Evolutionary conservation across 306 rosid species (phyloP).

Genomic region (Prunus mira): DNA sequence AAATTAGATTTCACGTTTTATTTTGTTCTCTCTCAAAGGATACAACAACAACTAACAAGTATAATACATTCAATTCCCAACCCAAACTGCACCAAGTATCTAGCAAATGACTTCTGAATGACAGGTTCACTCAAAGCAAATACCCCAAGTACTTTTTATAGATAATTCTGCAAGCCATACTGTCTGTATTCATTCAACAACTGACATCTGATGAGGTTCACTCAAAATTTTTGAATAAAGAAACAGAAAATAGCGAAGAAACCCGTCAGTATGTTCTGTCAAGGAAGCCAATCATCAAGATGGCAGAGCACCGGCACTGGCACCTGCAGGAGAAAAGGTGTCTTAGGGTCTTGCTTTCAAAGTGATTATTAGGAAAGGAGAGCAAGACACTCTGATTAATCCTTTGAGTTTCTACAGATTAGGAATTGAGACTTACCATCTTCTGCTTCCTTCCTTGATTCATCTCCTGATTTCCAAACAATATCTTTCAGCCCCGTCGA

Average conservation of each 20-base stretch:
- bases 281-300: slow-evolving; percentile 5
- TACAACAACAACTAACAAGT: background rate
- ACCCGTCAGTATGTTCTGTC: background rate
- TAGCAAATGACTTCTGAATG: background rate
- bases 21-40: background rate
- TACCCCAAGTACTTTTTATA: background rate
- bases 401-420: background rate
- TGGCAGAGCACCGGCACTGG: slow-evolving; percentile 8
- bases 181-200: background rate
- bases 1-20: background rate
- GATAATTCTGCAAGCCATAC: background rate
- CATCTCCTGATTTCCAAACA: slow-evolving; percentile 78
- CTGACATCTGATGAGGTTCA: background rate
- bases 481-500: slow-evolving; percentile 81
- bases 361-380: background rate
- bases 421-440: slow-evolving; percentile 43
- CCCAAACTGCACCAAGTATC: background rate
- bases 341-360: background rate
- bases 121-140: background rate
- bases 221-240: background rate
- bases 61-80: background rate
- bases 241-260: background rate
- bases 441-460: slow-evolving; percentile 50
- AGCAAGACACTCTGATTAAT: background rate
- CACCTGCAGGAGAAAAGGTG: slow-evolving; percentile 17